Base-by-base conservation (phyloP, 768 basidiomycete species). In the Clitopilus passeckerianus region DNA sequence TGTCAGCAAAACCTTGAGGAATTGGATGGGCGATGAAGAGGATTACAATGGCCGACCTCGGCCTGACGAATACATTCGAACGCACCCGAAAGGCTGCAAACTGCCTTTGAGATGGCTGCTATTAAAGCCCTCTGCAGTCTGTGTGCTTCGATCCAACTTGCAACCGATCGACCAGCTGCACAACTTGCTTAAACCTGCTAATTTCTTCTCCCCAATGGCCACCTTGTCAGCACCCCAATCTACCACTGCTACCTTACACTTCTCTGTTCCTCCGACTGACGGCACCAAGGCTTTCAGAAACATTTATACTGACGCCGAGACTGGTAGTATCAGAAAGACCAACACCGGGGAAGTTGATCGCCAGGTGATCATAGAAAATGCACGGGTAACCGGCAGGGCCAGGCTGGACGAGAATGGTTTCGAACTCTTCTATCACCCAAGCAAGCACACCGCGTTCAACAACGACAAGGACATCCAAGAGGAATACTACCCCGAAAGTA, bases 401-500 rank as follows among this genome's bases (percentile, higher is more conserved):
- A 71, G 75, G 22, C 74, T 85, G 34, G 83, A 85, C 64, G 78
- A 68, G 4, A 71, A 78, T 14, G 83, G 84, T 6, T 86, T 83
- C 71, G 78, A 80, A 66, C 50, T 68, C 46, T 70, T 58, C 33
- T 35, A 59, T 23, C 66, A 66, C 33, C 61, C 76, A 1, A 67
- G 77, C 1, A 74, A 78, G 57, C 77, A 80, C 59, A 77, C 69
- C 2, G 63, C 77, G 1, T 86, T 86, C 67, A 64, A 65, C 14
- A 72, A 77, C 61, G 79, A 83, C 43, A 76, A 72, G 8, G 78
- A 77, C 34, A 76, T 87, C 44, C 61, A 76, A 64, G 65, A 62
- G 33, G 80, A 81, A 54, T 88, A 87, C 66, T 86, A 86, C 65
- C 75, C 78, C 0, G 86, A 87, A 69, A 81, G 80, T 61, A 72